These are phyloP conservation scores for Phytophthora sojae DNA, from an alignment of 352 stramenopile genomes.

Conservation along the genomic window DNA sequence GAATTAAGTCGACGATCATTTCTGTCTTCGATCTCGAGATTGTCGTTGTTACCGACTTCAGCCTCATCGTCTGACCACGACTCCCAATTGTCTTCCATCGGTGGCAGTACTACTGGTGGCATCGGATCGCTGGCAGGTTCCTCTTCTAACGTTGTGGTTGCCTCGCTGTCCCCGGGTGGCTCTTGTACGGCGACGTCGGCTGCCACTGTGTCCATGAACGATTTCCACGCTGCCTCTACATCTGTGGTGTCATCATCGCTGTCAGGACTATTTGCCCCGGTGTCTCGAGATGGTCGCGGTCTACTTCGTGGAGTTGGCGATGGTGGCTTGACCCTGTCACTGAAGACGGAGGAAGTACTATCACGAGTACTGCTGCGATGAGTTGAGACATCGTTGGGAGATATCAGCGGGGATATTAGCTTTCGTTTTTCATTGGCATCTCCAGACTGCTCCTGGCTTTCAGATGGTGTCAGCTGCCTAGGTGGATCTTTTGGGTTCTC, in stretches of 20 bases:
- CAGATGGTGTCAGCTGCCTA: background rate
- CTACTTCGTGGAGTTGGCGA: constrained; percentile 23
- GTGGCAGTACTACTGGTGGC: constrained; percentile 4
- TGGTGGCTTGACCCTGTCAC: constrained; percentile 14
- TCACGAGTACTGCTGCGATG: constrained; percentile 20
- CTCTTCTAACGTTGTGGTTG: constrained; percentile 3
- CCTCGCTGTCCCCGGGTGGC: constrained; percentile 6
- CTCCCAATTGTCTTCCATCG: constrained; percentile 37
- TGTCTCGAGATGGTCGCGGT: constrained; percentile 23
- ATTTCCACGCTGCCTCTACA: constrained; percentile 65
- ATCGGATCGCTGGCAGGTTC: background rate
- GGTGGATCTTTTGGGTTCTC: constrained; percentile 4
- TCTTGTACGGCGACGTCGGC: constrained; percentile 23
- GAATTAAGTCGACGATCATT: constrained; percentile 8
- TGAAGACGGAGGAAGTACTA: background rate
- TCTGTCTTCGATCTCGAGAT: constrained; percentile 15
- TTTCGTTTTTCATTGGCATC: constrained; percentile 14
- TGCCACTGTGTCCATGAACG: constrained; percentile 58
- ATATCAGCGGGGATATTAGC: constrained; percentile 1
- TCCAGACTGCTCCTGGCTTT: constrained; percentile 4
- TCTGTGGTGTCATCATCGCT: constrained; percentile 69
- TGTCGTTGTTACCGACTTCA: constrained; percentile 19
- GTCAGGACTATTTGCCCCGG: constrained; percentile 35
- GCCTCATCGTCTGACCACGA: constrained; percentile 41
- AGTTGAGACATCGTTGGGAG: constrained; percentile 17